These are phyloP conservation scores for Phytopythium mirpurense DNA, from an alignment of 352 stramenopile species.

Conservation along the genomic window DNA sequence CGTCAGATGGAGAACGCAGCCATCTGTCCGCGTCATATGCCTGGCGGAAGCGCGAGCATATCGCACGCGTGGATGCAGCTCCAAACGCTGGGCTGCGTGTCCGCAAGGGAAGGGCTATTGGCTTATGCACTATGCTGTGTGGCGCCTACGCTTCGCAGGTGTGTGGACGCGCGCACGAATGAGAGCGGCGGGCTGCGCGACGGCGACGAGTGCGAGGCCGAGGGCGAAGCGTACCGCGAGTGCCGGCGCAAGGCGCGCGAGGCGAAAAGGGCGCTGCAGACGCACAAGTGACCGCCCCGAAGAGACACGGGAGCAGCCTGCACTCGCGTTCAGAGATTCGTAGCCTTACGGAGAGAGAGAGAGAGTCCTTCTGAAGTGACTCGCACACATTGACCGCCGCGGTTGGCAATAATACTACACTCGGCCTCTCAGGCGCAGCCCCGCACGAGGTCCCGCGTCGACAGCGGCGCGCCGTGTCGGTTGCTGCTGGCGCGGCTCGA, in stretches of 20 bases:
- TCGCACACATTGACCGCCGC: background rate
- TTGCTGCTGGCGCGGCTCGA: background rate
- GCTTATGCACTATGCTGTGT: constrained; percentile 12
- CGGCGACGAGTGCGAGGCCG: constrained; percentile 63
- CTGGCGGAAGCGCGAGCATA: background rate
- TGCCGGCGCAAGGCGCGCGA: constrained; percentile 45
- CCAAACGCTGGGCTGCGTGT: too few species aligned
- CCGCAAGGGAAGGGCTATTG: background rate
- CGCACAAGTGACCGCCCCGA: constrained; percentile 7
- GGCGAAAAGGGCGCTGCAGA: constrained; percentile 15
- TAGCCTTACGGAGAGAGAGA: too few species aligned
- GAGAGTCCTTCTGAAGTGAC: too few species aligned
- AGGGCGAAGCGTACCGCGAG: constrained; percentile 58
- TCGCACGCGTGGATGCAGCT: background rate
- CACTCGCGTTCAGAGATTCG: too few species aligned
- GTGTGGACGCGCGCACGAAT: constrained; percentile 50
- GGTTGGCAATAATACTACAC: background rate
- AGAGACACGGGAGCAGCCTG: background rate
- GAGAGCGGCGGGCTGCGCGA: constrained; percentile 61
- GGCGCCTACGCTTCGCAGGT: constrained; percentile 21
- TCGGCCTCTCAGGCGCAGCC: constrained; percentile 6
- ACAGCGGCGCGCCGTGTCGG: constrained; percentile 2
- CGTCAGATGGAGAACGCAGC: background rate
- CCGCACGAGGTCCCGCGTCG: constrained; percentile 9
- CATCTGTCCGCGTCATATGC: background rate